Base-by-base conservation (phyloP, 306 rosid species). In the Lathyrus tuberosus region DNA sequence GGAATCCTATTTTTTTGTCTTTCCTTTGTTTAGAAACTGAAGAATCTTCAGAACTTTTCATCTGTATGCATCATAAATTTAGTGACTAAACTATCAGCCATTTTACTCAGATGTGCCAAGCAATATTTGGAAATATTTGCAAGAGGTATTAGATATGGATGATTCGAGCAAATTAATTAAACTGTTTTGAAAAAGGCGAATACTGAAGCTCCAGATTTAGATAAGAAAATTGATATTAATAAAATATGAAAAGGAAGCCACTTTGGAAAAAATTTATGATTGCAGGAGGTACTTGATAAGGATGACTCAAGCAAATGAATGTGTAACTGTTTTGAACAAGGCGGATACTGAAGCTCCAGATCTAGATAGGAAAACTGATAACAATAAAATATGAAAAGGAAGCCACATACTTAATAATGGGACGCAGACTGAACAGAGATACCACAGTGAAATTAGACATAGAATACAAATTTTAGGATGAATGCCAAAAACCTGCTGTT, bases 401-500 rank as follows among this genome's bases (percentile, higher is more conserved):
- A 67, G 67, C 63, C 66, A 40, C 24, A 54, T 53, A 54, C 71
- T 65, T 58, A 58, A 76, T 38, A 28, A 76, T 16, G 37, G 37
- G 59, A 31, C 13, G 18, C 65, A 81, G 65, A 57, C 49, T 15
- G 41, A n/a, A 47, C 12, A 30, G 22, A 62, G 40, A 62, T 63
- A 46, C 56, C 67, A 31, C 52, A 40, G 54, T 17, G 56, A 30
- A 38, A 38, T 46, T 54, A 70, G 61, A 70, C 59, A 51, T 38
- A 10, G 37, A 69, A 73, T 65, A 49, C 46, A 59, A 72, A 56
- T 70, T 68, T 66, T 49, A 72, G 47, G 71, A 52, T 59, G 52
- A 59, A 79, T 63, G 57, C 41, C 7, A 77, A 49, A 77, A 71
- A 84, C 88, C 88, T 81, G 88, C 88, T 22, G 80, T 81, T 73